Percentiles rank a stretch among this genome's conserved stretches.
These are phyloP conservation scores for Pseudopyricularia cyperi DNA, from an alignment of 2,329 filamentous ascomycete genomes.

Conservation along the genomic window DNA sequence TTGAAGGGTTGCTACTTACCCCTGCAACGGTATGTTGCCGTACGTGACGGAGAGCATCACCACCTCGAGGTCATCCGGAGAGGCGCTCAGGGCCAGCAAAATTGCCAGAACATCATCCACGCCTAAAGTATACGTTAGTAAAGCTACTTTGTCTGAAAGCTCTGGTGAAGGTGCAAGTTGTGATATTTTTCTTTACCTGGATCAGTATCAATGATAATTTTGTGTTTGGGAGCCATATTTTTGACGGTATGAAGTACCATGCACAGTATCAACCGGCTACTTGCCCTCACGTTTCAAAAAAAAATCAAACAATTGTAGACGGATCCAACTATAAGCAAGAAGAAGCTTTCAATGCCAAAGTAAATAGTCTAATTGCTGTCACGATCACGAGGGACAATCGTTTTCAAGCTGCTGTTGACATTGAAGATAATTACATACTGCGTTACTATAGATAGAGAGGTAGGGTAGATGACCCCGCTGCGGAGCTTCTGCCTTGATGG, in stretches of 20 bases:
- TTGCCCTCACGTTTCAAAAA: neutral
- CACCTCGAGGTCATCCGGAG: constrained; percentile 74
- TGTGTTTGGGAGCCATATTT: constrained; percentile 52
- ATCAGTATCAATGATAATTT: constrained; percentile 93
- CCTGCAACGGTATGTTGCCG: constrained; percentile 81
- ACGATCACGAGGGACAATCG: no score
- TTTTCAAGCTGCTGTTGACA: no score
- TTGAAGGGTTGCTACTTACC: no score
- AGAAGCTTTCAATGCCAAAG: no score
- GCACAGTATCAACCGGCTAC: neutral
- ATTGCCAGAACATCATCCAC: constrained; percentile 87
- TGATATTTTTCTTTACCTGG: constrained; percentile 41
- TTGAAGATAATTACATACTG: neutral
- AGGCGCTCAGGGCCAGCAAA: constrained; percentile 71
- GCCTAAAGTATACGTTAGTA: constrained; percentile 32
- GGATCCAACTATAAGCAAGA: no score
- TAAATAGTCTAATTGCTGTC: no score
- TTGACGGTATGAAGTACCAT: neutral
- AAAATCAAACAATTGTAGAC: no score
- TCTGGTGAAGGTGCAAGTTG: neutral
- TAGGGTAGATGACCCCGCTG: neutral
- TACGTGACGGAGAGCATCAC: constrained; percentile 81
- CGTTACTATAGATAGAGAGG: neutral
- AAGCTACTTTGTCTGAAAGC: neutral
- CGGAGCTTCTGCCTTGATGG: neutral